Base-by-base conservation (phyloP, 768 basidiomycete genomes). In the Calvatia gigantea region DNA sequence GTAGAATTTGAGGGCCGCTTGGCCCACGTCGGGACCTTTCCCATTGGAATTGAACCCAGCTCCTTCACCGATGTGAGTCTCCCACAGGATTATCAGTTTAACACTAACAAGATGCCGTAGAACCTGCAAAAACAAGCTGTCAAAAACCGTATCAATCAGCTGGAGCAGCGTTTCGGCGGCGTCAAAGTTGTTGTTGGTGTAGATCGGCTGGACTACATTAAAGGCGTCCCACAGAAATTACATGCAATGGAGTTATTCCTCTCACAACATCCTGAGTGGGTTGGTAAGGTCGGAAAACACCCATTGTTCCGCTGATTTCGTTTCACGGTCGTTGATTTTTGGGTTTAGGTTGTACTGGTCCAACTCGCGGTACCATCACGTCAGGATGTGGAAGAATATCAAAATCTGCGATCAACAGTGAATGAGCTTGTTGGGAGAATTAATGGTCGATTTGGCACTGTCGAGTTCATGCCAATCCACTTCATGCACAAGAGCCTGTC, bases 391-490 rank as follows among this genome's bases (percentile, higher is more conserved):
- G 97, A 99, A 72, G 97, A 99, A 72, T 99, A 99, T 68, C 97
- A 99, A 71, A 98, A 98, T 73, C 73, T 98, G 57, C 85, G 97
- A 14, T 86, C 94, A 15, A 92, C 90, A 1, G 94, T 98, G 51
- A 98, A 98, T 75, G 95, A 99, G 69, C 84, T 99, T 46, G 97
- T 99, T 28, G 97, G 97, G 2, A 85, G 96, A 23, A 98, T 99
- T 73, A 99, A 99, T 67, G 97, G 97, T 6, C 89, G 94, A 7
- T 99, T 99, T 65, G 97, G 97, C 28, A 98, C 97, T 1, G 94
- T 98, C 66, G 97, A 99, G 63, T 98, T 96, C 69, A 97, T 98
- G 93, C 97, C 97, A 5, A 98, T 99, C 58, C 97, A 98, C 71
- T 98, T 97, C 71, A 93, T 98, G 92, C 96, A 98, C 81, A 95